A percentile compares a stretch with the other conserved stretches of the same genome.
Conservation (phyloP, 768 basidiomycete species). For the Tulasnella calospora region DNA sequence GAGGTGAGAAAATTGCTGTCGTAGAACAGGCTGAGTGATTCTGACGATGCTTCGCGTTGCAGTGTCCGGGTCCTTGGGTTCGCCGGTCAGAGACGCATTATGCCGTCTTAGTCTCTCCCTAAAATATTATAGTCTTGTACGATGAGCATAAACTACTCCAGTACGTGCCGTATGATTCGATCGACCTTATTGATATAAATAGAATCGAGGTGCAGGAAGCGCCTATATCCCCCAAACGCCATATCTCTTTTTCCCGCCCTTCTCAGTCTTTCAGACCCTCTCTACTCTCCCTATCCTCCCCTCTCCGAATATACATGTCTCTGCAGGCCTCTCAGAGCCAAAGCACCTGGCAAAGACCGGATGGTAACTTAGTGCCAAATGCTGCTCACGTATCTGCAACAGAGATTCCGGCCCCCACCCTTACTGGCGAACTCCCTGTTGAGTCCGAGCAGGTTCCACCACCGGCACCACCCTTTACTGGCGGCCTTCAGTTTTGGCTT, state of each 20-base stretch:
- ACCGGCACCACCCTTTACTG: not conserved
- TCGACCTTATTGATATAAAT: not conserved
- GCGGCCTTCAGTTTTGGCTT: constrained; percentile 18
- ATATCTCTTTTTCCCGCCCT: not conserved
- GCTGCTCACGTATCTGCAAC: not conserved
- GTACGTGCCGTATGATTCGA: not conserved
- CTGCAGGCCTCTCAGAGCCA: not conserved
- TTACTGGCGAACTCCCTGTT: not conserved
- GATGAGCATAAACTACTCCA: not conserved
- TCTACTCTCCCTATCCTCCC: not conserved
- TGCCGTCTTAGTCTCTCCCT: too few species aligned
- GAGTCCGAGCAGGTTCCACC: not conserved
- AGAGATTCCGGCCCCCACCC: not conserved
- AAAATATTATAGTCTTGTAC: not conserved
- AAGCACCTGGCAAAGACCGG: not conserved
- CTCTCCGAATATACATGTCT: not conserved
- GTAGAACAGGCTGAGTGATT: not conserved
- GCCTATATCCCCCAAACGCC: not conserved
- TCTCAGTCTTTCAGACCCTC: not conserved
- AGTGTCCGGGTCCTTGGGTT: too few species aligned
- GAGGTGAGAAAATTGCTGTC: too few species aligned
- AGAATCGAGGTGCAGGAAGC: not conserved
- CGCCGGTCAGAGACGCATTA: not conserved
- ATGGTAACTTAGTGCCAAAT: not conserved
- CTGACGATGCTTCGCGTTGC: not conserved